These are phyloP conservation scores for Actinomortierella wolfii DNA, from an alignment of 371 early-diverging fungal genomes.

Conservation along the genomic window DNA sequence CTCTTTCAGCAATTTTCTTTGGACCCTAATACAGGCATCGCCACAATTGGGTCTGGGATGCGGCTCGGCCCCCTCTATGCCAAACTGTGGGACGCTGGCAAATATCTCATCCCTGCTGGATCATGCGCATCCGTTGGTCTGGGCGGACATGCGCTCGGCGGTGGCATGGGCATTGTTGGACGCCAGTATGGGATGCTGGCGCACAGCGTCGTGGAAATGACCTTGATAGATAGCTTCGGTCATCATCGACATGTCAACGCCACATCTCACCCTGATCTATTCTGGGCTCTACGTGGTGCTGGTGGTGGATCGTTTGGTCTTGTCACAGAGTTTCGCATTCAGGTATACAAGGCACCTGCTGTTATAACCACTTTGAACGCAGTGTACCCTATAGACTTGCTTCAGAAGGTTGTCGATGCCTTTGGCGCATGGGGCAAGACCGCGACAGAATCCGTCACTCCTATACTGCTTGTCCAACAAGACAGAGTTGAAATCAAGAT, in stretches of 20 bases:
- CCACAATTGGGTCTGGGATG: constrained; percentile 12
- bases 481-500: too few species aligned
- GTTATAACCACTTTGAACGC: not conserved
- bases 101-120: constrained; percentile 7
- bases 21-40: constrained; percentile 6
- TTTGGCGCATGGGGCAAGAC: not conserved
- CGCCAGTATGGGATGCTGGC: constrained; percentile 10
- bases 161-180: constrained; percentile 7
- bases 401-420: constrained; percentile 4
- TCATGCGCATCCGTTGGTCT: constrained; percentile 7
- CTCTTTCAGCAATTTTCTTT: constrained; percentile 1
- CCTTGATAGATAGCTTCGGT: constrained; percentile 49
- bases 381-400: not conserved
- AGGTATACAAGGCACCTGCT: not conserved
- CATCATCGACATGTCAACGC: constrained; percentile 30
- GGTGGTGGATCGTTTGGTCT: constrained; percentile 20
- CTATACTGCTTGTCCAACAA: too few species aligned
- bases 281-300: constrained; percentile 20
- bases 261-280: constrained; percentile 29
- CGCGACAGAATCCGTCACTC: not conserved
- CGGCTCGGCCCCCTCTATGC: constrained; percentile 9
- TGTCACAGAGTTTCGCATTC: constrained; percentile 5
- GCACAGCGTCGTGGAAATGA: constrained; percentile 9
- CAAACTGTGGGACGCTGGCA: constrained; percentile 9
- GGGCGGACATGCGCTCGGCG: constrained; percentile 12